Evolutionary conservation across 2,329 filamentous ascomycete genomes (phyloP).

Genomic region (Colletotrichum horii): DNA sequence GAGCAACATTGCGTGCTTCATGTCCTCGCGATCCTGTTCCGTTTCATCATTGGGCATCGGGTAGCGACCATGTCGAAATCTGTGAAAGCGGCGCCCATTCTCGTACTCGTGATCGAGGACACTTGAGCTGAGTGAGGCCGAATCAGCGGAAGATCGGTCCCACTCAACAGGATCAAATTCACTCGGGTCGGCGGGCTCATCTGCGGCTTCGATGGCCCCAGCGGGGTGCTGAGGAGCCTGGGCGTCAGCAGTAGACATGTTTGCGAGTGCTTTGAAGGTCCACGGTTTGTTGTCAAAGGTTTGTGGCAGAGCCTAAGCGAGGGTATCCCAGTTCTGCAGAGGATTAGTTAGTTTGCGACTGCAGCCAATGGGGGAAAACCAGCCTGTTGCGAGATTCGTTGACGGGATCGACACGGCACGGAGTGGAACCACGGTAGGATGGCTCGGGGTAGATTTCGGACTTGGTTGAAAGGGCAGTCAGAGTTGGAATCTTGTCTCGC

Average conservation of each 20-base stretch:
- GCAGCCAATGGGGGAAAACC: neutral
- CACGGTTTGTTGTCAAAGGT: neutral
- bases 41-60: constrained; percentile 50
- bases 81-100: constrained; percentile 46
- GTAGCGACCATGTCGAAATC: constrained; percentile 47
- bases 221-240: neutral
- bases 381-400: neutral
- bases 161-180: constrained; percentile 21
- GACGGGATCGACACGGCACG: too few relatives aligned
- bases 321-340: neutral
- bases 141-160: constrained; percentile 30
- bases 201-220: neutral
- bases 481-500: too few relatives aligned
- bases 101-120: constrained; percentile 44
- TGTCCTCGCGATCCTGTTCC: constrained; percentile 51
- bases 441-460: too few relatives aligned
- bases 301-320: neutral
- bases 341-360: too few relatives aligned
- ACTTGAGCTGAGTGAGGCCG: constrained; percentile 36
- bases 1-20: constrained; percentile 50
- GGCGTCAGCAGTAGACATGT: neutral
- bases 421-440: too few relatives aligned
- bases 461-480: too few relatives aligned
- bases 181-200: neutral
- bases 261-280: neutral